These are phyloP conservation scores for Vaucheria bursata DNA, from an alignment of 352 stramenopile genomes.

Conservation along the genomic window DNA sequence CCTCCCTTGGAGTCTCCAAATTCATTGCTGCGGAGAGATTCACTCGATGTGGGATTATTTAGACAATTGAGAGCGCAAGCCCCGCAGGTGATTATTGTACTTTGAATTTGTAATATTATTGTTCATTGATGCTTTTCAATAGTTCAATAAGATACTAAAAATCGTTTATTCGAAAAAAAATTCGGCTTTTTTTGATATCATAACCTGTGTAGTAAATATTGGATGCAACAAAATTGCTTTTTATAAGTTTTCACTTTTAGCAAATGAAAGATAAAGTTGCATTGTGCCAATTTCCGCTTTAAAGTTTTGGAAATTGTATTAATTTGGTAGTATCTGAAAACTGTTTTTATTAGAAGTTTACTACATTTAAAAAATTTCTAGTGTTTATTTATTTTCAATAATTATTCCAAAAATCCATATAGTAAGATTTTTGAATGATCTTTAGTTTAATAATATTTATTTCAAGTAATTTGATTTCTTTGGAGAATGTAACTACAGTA, in stretches of 20 bases:
- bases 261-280: not conserved
- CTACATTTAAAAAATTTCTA: too few relatives aligned
- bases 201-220: not conserved
- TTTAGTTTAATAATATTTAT: too few relatives aligned
- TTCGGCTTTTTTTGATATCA: not conserved
- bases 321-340: too few relatives aligned
- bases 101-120: not conserved
- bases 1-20: not conserved
- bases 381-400: too few relatives aligned
- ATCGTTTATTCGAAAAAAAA: not conserved
- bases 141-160: not conserved
- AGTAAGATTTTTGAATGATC: too few relatives aligned
- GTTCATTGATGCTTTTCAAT: not conserved
- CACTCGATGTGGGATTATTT: conserved; percentile 2
- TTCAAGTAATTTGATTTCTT: too few relatives aligned
- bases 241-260: not conserved
- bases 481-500: too few relatives aligned
- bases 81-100: not conserved
- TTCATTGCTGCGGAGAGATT: not conserved
- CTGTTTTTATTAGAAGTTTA: too few relatives aligned
- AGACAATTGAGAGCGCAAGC: not conserved
- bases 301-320: too few relatives aligned
- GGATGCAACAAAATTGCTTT: not conserved
- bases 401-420: too few relatives aligned
- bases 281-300: too few relatives aligned